Conservation (phyloP, 208 protist species). For the Borovskyia barvae region DNA sequence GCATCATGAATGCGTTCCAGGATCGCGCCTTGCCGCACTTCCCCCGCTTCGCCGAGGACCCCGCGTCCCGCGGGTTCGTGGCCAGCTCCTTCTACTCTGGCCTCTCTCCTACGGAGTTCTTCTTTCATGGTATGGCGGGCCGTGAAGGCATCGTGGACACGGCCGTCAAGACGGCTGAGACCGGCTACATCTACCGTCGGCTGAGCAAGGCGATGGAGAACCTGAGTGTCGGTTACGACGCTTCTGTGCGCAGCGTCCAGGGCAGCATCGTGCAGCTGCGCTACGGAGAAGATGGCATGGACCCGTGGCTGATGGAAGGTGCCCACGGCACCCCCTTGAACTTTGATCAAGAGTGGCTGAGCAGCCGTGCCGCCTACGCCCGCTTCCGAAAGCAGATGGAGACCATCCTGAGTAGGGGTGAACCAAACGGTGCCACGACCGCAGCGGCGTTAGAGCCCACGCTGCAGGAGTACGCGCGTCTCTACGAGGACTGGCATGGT, state of each 20-base stretch:
- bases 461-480: slow-evolving; percentile 2
- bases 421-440: neutral
- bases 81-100: slow-evolving; percentile 98
- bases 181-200: slow-evolving; percentile 99
- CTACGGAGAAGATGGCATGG: slow-evolving; percentile 99
- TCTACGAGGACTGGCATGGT: slow-evolving; percentile 27
- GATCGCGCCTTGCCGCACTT: slow-evolving; percentile 99
- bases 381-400: slow-evolving; percentile 25
- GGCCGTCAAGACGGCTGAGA: slow-evolving; percentile 99
- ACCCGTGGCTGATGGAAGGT: slow-evolving; percentile 98
- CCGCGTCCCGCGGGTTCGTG: slow-evolving; percentile 98
- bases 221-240: slow-evolving; percentile 98
- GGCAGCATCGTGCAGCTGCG: slow-evolving; percentile 95
- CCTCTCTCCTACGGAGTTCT: slow-evolving; percentile 98
- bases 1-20: slow-evolving; percentile 98
- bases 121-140: slow-evolving; percentile 99
- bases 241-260: slow-evolving; percentile 95
- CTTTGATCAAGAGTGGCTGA: slow-evolving; percentile 83
- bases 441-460: neutral
- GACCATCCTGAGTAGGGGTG: neutral
- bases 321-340: slow-evolving; percentile 72
- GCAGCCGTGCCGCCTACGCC: slow-evolving; percentile 55
- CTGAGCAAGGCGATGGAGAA: slow-evolving; percentile 99
- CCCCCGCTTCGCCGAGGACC: slow-evolving; percentile 71
- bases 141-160: slow-evolving; percentile 99